Conservation (phyloP, 768 basidiomycete genomes). For the Trichaptum fuscoviolaceum region DNA sequence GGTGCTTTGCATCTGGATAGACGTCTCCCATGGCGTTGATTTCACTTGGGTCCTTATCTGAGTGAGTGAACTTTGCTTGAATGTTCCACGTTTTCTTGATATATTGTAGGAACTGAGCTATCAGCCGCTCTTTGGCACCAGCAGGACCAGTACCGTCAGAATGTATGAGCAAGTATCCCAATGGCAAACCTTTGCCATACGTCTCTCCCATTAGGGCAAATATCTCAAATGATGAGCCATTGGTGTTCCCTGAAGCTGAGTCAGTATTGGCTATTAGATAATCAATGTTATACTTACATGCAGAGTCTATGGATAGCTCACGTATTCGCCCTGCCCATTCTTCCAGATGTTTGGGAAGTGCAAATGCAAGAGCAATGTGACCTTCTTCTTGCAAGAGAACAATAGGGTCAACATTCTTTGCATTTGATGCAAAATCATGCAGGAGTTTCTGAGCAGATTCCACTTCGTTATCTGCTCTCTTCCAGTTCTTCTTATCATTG, state of each 20-base stretch:
- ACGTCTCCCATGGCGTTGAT: constrained; percentile 26
- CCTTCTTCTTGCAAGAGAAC: constrained; percentile 12
- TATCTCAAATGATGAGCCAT: constrained; percentile 26
- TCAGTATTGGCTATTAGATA: background rate
- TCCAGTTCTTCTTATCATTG: constrained; percentile 18
- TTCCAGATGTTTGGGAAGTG: constrained; percentile 19
- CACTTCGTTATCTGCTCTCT: constrained; percentile 21
- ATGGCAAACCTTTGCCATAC: constrained; percentile 26
- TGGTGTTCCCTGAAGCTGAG: constrained; percentile 25
- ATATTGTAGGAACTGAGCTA: constrained; percentile 21
- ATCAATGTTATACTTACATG: constrained; percentile 19
- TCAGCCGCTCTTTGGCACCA: constrained; percentile 23
- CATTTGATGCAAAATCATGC: constrained; percentile 11
- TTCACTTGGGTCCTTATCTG: constrained; percentile 30
- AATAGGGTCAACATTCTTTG: background rate
- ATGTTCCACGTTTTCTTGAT: constrained; percentile 21
- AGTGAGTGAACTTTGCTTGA: constrained; percentile 20
- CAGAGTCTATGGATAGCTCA: constrained; percentile 27
- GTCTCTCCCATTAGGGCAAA: constrained; percentile 29
- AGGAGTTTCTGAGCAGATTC: constrained; percentile 24
- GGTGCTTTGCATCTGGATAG: constrained; percentile 30
- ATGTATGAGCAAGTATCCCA: constrained; percentile 25
- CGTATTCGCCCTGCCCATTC: constrained; percentile 20
- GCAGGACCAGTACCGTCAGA: constrained; percentile 11
- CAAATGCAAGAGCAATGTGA: constrained; percentile 22